Percentiles rank a stretch among this genome's conserved stretches.
Evolutionary conservation across 306 rosid genomes (phyloP).

Genomic region (Prunus mongolica): DNA sequence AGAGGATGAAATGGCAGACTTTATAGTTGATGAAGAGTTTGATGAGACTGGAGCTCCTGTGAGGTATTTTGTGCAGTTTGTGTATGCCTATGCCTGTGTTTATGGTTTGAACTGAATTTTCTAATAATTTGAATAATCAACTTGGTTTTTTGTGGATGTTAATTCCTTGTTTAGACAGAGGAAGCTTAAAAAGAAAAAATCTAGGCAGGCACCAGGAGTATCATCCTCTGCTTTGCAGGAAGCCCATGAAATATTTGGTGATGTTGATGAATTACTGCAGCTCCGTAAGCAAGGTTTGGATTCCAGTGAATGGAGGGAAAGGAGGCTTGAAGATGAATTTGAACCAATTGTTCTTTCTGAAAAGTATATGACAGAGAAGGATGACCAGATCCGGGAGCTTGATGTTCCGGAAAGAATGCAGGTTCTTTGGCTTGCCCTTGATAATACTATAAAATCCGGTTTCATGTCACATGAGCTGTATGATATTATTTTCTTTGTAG

Average conservation of each 20-base stretch:
- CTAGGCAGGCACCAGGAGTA: slow-evolving; percentile 75
- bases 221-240: slow-evolving; percentile 89
- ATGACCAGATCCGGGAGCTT: slow-evolving; percentile 70
- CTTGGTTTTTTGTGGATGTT: not conserved
- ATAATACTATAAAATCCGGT: not conserved
- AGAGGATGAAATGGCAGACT: slow-evolving; percentile 98
- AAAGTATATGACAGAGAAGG: slow-evolving; percentile 90
- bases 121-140: not conserved
- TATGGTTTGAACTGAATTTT: not conserved
- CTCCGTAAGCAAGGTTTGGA: slow-evolving; percentile 57
- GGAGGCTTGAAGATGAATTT: slow-evolving; percentile 90
- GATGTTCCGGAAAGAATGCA: slow-evolving; percentile 98
- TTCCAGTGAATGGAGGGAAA: slow-evolving; percentile 55
- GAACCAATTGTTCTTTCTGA: slow-evolving; percentile 83
- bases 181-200: slow-evolving; percentile 56
- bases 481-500: slow-evolving; percentile 32
- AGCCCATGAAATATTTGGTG: slow-evolving; percentile 96
- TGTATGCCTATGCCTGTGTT: not conserved
- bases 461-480: slow-evolving; percentile 11
- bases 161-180: slow-evolving; percentile 39
- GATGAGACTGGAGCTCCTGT: slow-evolving; percentile 76
- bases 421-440: slow-evolving; percentile 40
- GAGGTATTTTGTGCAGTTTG: slow-evolving; percentile 41
- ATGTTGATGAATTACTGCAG: slow-evolving; percentile 68
- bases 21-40: slow-evolving; percentile 89